phyloP scores from a whole-genome alignment of 352 stramenopile species.

The Saprolegnia diclina region DNA sequence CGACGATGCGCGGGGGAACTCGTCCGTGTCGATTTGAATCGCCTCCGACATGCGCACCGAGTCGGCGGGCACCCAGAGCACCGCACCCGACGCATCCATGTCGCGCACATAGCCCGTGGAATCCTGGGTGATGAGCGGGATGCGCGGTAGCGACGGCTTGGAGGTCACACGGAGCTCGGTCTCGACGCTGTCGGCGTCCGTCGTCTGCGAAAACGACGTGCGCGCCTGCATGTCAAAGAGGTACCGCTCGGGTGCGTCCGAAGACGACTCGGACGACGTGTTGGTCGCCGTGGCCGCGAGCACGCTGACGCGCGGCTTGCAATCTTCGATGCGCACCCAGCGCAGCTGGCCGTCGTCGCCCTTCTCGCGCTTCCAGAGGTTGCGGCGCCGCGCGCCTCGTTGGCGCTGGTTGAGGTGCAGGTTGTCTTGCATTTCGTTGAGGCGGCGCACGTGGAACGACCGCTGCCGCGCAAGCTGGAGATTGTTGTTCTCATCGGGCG shows the following conservation, averaged over 20 bases:
- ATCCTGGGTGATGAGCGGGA: constrained; percentile 49
- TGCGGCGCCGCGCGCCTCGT: constrained; percentile 55
- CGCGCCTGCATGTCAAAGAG: constrained; percentile 32
- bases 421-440: constrained; percentile 45
- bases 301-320: constrained; percentile 57
- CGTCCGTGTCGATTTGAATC: constrained; percentile 57
- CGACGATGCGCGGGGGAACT: constrained; percentile 64
- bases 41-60: constrained; percentile 49
- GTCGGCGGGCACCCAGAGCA: constrained; percentile 69
- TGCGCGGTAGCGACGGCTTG: constrained; percentile 8
- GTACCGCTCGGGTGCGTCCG: constrained; percentile 35
- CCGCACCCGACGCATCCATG: constrained; percentile 56
- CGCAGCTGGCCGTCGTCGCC: constrained; percentile 66
- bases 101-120: constrained; percentile 74
- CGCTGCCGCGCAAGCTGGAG: constrained; percentile 53
- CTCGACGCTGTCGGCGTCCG: constrained; percentile 41
- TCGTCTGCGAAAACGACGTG: constrained; percentile 17
- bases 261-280: constrained; percentile 24
- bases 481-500: constrained; percentile 30
- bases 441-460: constrained; percentile 68
- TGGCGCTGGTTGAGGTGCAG: constrained; percentile 79
- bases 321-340: constrained; percentile 69
- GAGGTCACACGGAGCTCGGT: constrained; percentile 43
- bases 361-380: constrained; percentile 75
- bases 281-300: constrained; percentile 32